Base-by-base conservation (phyloP, 2,329 filamentous ascomycete species). In the Monilinia laxa region DNA sequence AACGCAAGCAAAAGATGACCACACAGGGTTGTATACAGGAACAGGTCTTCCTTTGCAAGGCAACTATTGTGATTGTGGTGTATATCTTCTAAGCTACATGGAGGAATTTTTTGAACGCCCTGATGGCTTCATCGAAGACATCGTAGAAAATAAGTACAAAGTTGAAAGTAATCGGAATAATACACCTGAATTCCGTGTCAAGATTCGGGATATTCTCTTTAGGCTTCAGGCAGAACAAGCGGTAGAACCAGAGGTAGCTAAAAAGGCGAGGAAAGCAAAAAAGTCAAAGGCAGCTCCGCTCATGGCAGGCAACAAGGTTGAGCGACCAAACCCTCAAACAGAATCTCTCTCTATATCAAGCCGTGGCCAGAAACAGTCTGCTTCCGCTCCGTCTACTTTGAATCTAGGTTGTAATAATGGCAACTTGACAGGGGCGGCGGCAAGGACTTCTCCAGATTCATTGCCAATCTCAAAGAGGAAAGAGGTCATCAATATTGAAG, bases 61-160 rank as follows among this genome's bases (percentile, higher is more conserved):
- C 59, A 98, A 99, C 75, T 90, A 84, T 72, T 93, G 86, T 69
- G 95, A 99, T 76, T 99, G 95, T 74, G 95, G 95, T 11, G 80
- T 97, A 0, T 99, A 90, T 72, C 80, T 98, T 3, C 80, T 97
- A 4, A 90, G 89, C 2, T 99, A 98, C 74, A 82, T 96, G 64
- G 85, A 92, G 70, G 87, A 90, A 70, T 97, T 99, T 70, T 83
- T 96, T 20, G 82, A 86, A 63, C 80, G 92, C 68, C 94, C 94
- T 0, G 86, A 91, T 69, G 77, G 75, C 0, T 95, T 96, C 71
- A 82, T 91, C 20, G 79, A 79, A 25, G 88, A 85, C 68, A 79
- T 96, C 23, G 80, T 97, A 6, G 83, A 81, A 35, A 85, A 83
- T 52, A 72, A 76, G 0, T 86, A 84, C 82, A 68, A 79, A 12